Percentiles rank a stretch among this genome's conserved stretches.
phyloP scores from a whole-genome alignment of 2,329 filamentous ascomycete species.

The Calonectria hawksworthii region DNA sequence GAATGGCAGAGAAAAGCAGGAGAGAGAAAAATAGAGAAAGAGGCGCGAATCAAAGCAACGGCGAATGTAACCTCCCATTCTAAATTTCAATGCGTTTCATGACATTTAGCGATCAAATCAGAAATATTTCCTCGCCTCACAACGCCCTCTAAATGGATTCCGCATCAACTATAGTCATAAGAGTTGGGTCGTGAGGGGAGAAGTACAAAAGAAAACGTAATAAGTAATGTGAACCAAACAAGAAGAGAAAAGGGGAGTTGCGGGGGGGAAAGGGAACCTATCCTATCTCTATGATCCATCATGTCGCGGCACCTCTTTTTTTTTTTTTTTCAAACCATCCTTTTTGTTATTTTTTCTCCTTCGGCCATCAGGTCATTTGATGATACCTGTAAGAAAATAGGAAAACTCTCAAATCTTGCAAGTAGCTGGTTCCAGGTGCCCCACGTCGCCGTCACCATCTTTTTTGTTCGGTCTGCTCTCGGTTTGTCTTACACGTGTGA shows the following conservation, averaged over 20 bases:
- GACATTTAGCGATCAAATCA: slow-evolving; percentile 20
- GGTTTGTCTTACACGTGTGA: slow-evolving; percentile 15
- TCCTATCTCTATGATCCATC: slow-evolving; percentile 28
- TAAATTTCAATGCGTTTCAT: slow-evolving; percentile 35
- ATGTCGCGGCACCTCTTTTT: background rate
- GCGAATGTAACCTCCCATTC: slow-evolving; percentile 30
- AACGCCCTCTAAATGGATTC: slow-evolving; percentile 46
- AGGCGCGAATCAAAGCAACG: slow-evolving; percentile 1
- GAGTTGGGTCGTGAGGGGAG: slow-evolving; percentile 20
- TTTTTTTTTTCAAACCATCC: background rate
- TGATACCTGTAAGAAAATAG: background rate
- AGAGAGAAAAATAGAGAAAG: background rate
- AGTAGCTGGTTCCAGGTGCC: slow-evolving; percentile 4
- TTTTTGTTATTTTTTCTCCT: background rate
- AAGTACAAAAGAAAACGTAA: slow-evolving; percentile 7
- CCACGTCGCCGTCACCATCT: slow-evolving; percentile 3
- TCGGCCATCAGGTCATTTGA: background rate
- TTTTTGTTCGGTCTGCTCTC: background rate
- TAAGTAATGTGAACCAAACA: background rate
- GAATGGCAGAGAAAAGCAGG: slow-evolving; percentile 20
- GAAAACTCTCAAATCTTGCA: background rate
- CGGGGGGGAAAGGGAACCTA: slow-evolving; percentile 1
- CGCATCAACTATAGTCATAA: slow-evolving; percentile 37
- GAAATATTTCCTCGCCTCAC: slow-evolving; percentile 27
- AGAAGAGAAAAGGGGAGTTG: background rate